A percentile compares a stretch with the other conserved stretches of the same genome.
These are phyloP conservation scores for Udeniomyces megalosporus DNA, from an alignment of 768 basidiomycete species.

Conservation along the genomic window DNA sequence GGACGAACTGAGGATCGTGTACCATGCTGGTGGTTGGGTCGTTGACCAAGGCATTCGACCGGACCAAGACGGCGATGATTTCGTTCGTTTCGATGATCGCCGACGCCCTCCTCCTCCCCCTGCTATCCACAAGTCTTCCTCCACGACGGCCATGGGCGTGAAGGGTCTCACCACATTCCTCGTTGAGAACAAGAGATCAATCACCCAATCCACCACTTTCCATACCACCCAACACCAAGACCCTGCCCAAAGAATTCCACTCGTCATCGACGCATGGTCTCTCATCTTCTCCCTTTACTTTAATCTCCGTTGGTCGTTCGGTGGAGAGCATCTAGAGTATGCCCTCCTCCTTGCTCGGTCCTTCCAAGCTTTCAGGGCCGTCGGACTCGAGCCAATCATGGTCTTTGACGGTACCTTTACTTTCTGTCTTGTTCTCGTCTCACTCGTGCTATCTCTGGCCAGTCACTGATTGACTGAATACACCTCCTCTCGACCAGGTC, in stretches of 20 bases:
- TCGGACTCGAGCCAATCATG: slow-evolving; percentile 27
- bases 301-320: slow-evolving; percentile 25
- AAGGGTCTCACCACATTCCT: slow-evolving; percentile 27
- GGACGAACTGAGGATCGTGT: background rate
- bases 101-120: too few relatives aligned
- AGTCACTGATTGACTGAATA: background rate
- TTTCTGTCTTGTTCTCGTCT: background rate
- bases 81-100: too few relatives aligned
- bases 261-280: slow-evolving; percentile 31
- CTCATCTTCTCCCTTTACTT: slow-evolving; percentile 27
- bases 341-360: slow-evolving; percentile 22
- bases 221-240: background rate
- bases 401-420: slow-evolving; percentile 30
- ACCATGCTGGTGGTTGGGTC: background rate
- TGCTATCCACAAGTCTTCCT: background rate
- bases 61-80: too few relatives aligned
- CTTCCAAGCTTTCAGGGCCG: slow-evolving; percentile 22
- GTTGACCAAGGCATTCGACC: too few relatives aligned
- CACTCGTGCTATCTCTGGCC: background rate
- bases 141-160: slow-evolving; percentile 30
- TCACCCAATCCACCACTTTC: slow-evolving; percentile 18
- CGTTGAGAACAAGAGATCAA: slow-evolving; percentile 26
- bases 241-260: slow-evolving; percentile 13
- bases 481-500: slow-evolving; percentile 18
- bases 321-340: slow-evolving; percentile 28